Base-by-base conservation (phyloP, 495 filamentous ascomycete genomes). In the Penicillium angulare region DNA sequence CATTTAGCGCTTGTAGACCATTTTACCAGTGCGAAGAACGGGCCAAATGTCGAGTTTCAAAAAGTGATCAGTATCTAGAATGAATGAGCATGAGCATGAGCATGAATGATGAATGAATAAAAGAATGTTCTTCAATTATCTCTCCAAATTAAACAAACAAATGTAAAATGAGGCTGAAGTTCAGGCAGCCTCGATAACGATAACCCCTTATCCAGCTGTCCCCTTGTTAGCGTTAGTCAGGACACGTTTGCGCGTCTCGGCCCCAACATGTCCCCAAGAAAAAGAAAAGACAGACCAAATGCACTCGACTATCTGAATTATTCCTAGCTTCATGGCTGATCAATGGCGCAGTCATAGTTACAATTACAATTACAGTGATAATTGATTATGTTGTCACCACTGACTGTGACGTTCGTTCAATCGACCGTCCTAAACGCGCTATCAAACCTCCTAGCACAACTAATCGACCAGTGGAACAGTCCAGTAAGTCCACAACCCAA, bases 361-460 rank as follows among this genome's bases (percentile, higher is more conserved):
- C n/a, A n/a, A n/a, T n/a, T n/a, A n/a, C n/a, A n/a, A n/a, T n/a
- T n/a, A n/a, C n/a, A n/a, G n/a, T 9, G 23, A 36, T 24, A 35
- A 21, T 35, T 31, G 41, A 56, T 18, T 13, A 67, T 65, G 63
- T 56, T 59, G 35, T 74, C 86, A 7, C 77, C 86, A 0, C 73
- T 92, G 35, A 71, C 84, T 18, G 74, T 60, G 22, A 84, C 86
- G 10, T 86, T 89, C 5, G 64, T 91, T 18, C 87, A 92, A 64
- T 78, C 87, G 12, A 81, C 81, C 13, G 49, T 89, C 41, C 77
- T 98, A 5, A 85, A 81, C 35, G 81, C 80, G 50, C 73, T 87
- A 4, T 92, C 90, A 50, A 96, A 95, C 57, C 52, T 96, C 52
- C 65, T 96, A 21, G 93, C 91, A 2, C 92, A 97, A 64, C 65